Evolutionary conservation across 1,284 basidiomycete species (phyloP).

Genomic region (Trichosporon asahii): DNA sequence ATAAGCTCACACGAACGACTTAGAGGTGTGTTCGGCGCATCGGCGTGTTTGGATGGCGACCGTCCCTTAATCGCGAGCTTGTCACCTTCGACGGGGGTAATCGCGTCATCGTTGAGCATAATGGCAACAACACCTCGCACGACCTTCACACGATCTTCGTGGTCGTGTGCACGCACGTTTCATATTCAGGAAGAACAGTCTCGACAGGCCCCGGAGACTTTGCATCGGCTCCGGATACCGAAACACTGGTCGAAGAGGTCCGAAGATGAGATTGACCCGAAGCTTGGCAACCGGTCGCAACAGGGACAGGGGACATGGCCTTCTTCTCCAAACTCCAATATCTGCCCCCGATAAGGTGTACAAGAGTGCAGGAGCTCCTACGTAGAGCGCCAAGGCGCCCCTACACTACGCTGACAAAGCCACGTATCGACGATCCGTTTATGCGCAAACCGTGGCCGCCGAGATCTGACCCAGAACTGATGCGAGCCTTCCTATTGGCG

Average conservation of each 20-base stretch:
- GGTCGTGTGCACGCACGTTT: background rate
- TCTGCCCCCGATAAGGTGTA: background rate
- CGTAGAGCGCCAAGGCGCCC: background rate
- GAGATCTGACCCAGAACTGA: background rate
- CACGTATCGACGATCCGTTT: background rate
- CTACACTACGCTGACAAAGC: background rate
- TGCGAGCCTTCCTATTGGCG: background rate
- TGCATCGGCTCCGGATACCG: background rate
- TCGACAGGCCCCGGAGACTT: background rate
- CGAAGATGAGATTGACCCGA: background rate
- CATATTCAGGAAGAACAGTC: background rate
- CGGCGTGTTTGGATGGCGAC: background rate
- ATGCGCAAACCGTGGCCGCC: background rate
- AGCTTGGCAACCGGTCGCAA: background rate
- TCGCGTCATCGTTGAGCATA: slow-evolving; percentile 1
- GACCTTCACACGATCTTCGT: background rate
- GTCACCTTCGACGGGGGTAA: background rate
- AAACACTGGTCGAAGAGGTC: background rate
- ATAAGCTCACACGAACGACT: background rate
- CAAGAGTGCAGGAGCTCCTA: too few relatives aligned
- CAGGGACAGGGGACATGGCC: background rate
- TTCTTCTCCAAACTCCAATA: background rate
- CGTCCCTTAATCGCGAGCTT: slow-evolving; percentile 1
- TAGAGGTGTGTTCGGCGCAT: background rate
- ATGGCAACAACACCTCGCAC: background rate